Conservation (phyloP, 257 asterid species). For the Solanum virginianum region DNA sequence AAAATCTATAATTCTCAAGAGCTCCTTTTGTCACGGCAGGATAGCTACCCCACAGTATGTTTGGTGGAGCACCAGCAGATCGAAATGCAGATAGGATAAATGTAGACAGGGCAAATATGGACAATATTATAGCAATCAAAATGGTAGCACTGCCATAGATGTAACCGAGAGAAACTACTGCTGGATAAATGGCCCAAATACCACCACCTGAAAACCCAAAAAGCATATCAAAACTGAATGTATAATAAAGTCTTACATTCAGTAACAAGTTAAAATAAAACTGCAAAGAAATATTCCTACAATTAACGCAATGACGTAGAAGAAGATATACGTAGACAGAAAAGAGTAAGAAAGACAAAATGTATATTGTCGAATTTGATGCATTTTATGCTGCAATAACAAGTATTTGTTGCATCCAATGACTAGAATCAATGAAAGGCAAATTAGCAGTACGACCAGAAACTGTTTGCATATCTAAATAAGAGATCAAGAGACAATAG, state of each 20-base stretch:
- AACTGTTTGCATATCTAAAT: background rate
- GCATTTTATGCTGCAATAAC: background rate
- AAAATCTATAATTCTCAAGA: slow-evolving; percentile 70
- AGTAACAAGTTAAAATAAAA: background rate
- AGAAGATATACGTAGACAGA: background rate
- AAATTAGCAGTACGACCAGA: background rate
- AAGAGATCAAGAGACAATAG: background rate
- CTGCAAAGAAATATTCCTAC: background rate
- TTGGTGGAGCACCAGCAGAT: slow-evolving; percentile 73
- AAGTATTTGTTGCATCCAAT: background rate
- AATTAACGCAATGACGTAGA: background rate
- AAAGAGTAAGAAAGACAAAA: background rate
- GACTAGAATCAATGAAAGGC: background rate
- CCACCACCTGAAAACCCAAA: slow-evolving; percentile 63
- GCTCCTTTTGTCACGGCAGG: slow-evolving; percentile 92
- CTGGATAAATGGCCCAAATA: slow-evolving; percentile 74
- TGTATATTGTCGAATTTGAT: background rate
- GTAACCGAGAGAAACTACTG: slow-evolving; percentile 44
- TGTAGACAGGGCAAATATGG: slow-evolving; percentile 47
- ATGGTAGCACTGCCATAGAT: slow-evolving; percentile 39
- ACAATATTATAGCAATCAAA: slow-evolving; percentile 26
- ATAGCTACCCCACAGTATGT: slow-evolving; percentile 88
- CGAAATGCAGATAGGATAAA: slow-evolving; percentile 64
- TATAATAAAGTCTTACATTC: background rate
- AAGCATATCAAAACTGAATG: background rate